Base-by-base conservation (phyloP, 2,329 filamentous ascomycete species). In the Neobulgaria alba region DNA sequence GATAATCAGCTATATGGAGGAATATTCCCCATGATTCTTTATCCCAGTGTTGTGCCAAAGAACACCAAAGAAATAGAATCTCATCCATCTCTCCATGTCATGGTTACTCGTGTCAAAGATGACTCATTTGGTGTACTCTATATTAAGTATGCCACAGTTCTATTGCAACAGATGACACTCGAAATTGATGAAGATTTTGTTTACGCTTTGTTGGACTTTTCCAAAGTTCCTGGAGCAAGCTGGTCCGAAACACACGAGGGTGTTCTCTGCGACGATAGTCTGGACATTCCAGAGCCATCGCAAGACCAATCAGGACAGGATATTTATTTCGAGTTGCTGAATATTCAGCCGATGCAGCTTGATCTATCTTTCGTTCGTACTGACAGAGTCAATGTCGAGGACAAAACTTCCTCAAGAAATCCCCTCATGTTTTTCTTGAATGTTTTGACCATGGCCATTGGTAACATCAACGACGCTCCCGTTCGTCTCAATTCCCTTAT, bases 391-490 rank as follows among this genome's bases (percentile, higher is more conserved):
- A 98, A 98, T 50, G 90, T 86, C 2, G 90, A 96, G 61, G 89
- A 96, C 61, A 93, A 92, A 53, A 84, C 88, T 34, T 87, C 86
- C 10, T 87, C 87, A 1, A 79, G 77, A 31, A 98, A 95, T 58
- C 93, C 93, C 1, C 73, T 98, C 61, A 96, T 96, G 89, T 98
- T 96, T 67, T 89, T 95, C 60, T 80, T 96, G 61, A 96, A 98
- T 58, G 86, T 96, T 52, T 80, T 98, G 69, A 96, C 93, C 1
- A 98, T 98, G 92, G 94, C 92, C 10, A 92, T 98, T 56, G 92
- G 92, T 49, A 98, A 98, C 56, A 87, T 98, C 68, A 98, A 98
- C 56, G 93, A 98, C 63, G 92, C 92, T 5, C 93, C 92, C 0
- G 80, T 98, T 39, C 81, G 87, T 35, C 79, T 98, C 59, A 98